Percentiles rank a stretch among this genome's conserved stretches.
Conservation (phyloP, 192 early-diverging fungal species). For the Linnemannia zychae region DNA sequence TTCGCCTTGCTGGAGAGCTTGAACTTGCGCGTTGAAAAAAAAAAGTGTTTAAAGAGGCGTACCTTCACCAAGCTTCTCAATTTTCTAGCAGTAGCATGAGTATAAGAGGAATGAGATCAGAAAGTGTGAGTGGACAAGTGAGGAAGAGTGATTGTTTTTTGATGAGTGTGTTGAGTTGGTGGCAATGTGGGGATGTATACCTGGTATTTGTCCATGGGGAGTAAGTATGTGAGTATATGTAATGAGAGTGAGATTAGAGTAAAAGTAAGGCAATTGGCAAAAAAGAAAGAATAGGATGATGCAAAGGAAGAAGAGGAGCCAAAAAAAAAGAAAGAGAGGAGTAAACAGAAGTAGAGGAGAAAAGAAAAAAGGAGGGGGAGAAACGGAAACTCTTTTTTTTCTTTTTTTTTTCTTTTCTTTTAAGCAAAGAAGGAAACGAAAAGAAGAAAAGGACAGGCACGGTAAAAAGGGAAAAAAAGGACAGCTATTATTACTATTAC, state of each 20-base stretch:
- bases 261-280: background rate
- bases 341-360: background rate
- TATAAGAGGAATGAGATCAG: background rate
- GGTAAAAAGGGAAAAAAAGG: too few relatives aligned
- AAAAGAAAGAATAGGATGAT: background rate
- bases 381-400: background rate
- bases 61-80: conserved; percentile 98
- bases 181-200: conserved; percentile 7
- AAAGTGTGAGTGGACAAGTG: background rate
- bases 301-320: background rate
- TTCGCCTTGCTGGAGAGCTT: background rate
- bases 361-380: background rate
- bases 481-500: too few relatives aligned
- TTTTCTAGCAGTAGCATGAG: conserved; percentile 81
- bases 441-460: background rate
- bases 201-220: conserved; percentile 53
- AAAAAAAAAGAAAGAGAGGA: background rate
- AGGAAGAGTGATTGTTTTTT: background rate
- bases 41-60: conserved; percentile 6
- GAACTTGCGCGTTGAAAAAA: too few relatives aligned
- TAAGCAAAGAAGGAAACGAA: background rate
- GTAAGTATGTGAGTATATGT: background rate
- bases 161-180: background rate
- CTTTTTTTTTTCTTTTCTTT: too few relatives aligned
- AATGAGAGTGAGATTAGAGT: conserved; percentile 1